Evolutionary conservation across 257 asterid genomes (phyloP).

Genomic region (Haberlea rhodopensis): DNA sequence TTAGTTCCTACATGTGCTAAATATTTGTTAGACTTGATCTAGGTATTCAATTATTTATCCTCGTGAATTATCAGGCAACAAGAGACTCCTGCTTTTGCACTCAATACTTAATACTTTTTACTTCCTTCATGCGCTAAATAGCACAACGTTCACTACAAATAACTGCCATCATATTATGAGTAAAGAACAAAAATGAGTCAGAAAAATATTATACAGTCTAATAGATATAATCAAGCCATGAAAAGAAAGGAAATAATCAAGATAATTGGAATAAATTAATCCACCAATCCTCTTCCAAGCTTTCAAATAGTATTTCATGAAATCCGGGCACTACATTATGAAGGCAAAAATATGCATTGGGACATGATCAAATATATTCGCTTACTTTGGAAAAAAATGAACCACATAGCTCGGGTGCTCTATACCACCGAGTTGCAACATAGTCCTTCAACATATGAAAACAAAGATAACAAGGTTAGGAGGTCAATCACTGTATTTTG

Average conservation of each 20-base stretch:
- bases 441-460: conserved; percentile 63
- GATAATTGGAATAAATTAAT: too few relatives aligned
- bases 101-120: background rate
- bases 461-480: conserved; percentile 28
- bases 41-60: too few relatives aligned
- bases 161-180: background rate
- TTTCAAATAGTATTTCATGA: background rate
- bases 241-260: background rate
- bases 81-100: background rate
- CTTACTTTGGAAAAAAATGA: conserved; percentile 96
- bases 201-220: conserved; percentile 1
- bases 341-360: conserved; percentile 5
- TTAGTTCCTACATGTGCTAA: background rate
- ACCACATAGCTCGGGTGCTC: conserved; percentile 98
- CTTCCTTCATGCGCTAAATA: background rate
- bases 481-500: background rate
- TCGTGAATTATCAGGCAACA: too few relatives aligned
- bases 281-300: background rate
- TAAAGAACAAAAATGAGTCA: conserved; percentile 12
- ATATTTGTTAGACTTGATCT: background rate
- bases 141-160: background rate
- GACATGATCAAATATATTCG: conserved; percentile 22
- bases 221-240: background rate
- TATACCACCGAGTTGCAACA: conserved; percentile 97
- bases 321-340: too few relatives aligned